Base-by-base conservation (phyloP, 176 grass and related monocot species). In the Eragrostis nindensis region DNA sequence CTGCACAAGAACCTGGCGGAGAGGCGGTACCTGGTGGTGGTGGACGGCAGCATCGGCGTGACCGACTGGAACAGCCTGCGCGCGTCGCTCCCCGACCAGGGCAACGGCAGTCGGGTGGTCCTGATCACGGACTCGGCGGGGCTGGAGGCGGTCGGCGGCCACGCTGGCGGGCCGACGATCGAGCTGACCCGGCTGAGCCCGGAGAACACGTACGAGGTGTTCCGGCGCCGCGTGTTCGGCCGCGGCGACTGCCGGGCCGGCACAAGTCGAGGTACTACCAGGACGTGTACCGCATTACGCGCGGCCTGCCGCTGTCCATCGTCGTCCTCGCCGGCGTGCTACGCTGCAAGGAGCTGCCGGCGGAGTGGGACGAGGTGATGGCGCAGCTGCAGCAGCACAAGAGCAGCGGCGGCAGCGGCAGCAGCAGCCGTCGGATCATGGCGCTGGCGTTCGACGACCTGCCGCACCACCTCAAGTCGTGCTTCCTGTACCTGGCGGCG, bases 391-490 rank as follows among this genome's bases (percentile, higher is more conserved):
- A 7, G n/a, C 72, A 11, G 38, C 65, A 24, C 67, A 44, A n/a
- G 64, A 83, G 24, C 70, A 67, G 27, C 52, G 22, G 40, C 32
- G 5, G 19, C n/a, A 8, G 4, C 11, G 30, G 36, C 71, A 66
- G 9, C 43, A 65, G 38, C 61, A 30, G 56, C 45, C 15, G 54
- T 8, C 27, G 78, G 19, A 92, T 92, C 68, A 85, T 88, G 68
- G 70, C 77, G 49, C 69, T 88, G 76, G 82, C 77, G 5, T 92
- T 88, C 64, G 82, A 92, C 74, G 86, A 86, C 82, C 73, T 92
- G 29, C 90, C 90, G 49, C 86, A 92, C 84, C 84, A 93, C 83
- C 80, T 93, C 75, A 93, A 89, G 62, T 90, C 91, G 5, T 90
- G 91, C 68, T 93, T 89, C 71, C 70, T 92, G 7, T 92, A 92